Evolutionary conservation across 2,329 filamentous ascomycete species (phyloP).

Genomic region (Colletotrichum lentis): DNA sequence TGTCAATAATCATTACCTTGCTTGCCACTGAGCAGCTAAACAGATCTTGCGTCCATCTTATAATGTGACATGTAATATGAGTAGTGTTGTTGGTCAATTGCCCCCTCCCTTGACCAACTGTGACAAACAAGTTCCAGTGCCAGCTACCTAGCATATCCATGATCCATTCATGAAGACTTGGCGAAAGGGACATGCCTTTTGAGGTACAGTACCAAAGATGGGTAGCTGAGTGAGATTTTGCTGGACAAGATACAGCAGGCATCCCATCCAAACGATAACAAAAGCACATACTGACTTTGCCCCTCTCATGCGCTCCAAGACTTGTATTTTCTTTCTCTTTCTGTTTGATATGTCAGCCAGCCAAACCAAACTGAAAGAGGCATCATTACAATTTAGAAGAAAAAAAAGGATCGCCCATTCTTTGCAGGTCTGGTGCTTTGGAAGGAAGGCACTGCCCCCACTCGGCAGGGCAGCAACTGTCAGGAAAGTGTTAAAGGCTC

Average conservation of each 20-base stretch:
- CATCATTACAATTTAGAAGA: too few species aligned
- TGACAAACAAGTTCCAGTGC: background rate
- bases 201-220: conserved; percentile 1
- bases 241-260: conserved; percentile 6
- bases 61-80: background rate
- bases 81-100: background rate
- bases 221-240: background rate
- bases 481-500: conserved; percentile 26
- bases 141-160: background rate
- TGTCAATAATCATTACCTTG: too few species aligned
- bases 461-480: conserved; percentile 33
- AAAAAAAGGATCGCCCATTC: background rate
- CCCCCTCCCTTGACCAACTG: background rate
- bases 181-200: background rate
- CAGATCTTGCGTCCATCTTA: background rate
- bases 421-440: conserved; percentile 16
- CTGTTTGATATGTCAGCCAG: conserved; percentile 23
- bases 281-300: conserved; percentile 13
- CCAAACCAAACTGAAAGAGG: conserved; percentile 10
- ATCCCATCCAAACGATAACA: conserved; percentile 5
- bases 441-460: conserved; percentile 21
- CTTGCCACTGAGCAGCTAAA: background rate
- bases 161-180: conserved; percentile 4
- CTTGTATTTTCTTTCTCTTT: background rate
- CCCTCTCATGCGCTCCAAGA: background rate